These are phyloP conservation scores for Dactylellina drechsleri DNA, from an alignment of 2,329 filamentous ascomycete species.

Conservation along the genomic window DNA sequence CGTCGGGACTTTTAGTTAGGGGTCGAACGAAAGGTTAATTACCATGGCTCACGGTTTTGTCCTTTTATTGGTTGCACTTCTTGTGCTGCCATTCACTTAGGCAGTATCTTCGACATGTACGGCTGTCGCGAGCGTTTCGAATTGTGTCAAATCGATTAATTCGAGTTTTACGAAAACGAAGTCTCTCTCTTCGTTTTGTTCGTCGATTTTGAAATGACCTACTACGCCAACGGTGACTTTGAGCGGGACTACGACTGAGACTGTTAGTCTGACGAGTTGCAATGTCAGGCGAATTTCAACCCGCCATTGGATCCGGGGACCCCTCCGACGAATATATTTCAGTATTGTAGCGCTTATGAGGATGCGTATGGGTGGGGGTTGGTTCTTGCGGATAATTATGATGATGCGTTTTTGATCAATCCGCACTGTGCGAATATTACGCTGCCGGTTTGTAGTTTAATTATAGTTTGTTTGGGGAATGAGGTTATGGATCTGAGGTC, in stretches of 20 bases:
- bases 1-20: neutral
- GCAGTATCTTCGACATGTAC: conserved; percentile 1
- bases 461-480: neutral
- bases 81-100: neutral
- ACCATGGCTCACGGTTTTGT: neutral
- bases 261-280: neutral
- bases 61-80: neutral
- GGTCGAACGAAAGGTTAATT: too few relatives aligned
- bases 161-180: conserved; percentile 7
- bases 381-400: conserved; percentile 1
- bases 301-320: neutral
- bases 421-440: conserved; percentile 16
- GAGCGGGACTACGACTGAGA: conserved; percentile 1
- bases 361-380: neutral
- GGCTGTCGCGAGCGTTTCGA: conserved; percentile 13
- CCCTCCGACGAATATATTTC: neutral
- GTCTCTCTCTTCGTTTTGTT: conserved; percentile 13
- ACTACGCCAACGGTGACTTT: conserved; percentile 3
- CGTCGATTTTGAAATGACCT: conserved; percentile 10
- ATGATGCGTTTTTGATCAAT: neutral
- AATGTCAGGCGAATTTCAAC: neutral
- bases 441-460: conserved; percentile 12
- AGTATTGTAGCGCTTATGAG: conserved; percentile 7
- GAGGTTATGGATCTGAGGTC: too few relatives aligned
- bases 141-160: conserved; percentile 12